Evolutionary conservation across 106 monocot genomes (phyloP).

Genomic region (Dendrobium huoshanense): DNA sequence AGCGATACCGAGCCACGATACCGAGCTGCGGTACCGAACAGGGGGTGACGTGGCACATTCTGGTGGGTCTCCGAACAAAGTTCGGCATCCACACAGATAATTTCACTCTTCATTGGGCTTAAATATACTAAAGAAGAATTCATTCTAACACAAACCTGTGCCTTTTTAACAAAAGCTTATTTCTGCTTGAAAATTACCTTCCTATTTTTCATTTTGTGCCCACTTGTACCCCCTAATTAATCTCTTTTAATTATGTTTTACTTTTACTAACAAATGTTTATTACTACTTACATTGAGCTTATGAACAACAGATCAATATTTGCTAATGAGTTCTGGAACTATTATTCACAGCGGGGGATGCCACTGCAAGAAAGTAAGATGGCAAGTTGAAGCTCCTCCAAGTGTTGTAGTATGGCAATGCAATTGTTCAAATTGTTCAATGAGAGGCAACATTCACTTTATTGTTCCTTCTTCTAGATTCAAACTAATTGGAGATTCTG

Average conservation of each 20-base stretch:
- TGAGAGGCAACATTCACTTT: slow-evolving; percentile 84
- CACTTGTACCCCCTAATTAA: too few relatives aligned
- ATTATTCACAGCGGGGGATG: slow-evolving; percentile 75
- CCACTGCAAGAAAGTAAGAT: slow-evolving; percentile 72
- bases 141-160: too few relatives aligned
- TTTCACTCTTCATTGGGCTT: too few relatives aligned
- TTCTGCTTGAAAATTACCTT: too few relatives aligned
- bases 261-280: background rate
- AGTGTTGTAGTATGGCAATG: slow-evolving; percentile 74
- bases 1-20: too few relatives aligned
- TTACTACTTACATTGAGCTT: background rate
- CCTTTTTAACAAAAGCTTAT: too few relatives aligned
- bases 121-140: too few relatives aligned
- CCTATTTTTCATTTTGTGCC: too few relatives aligned
- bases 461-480: slow-evolving; percentile 70
- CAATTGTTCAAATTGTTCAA: slow-evolving; percentile 84
- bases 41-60: too few relatives aligned
- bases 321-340: slow-evolving; percentile 16
- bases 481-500: slow-evolving; percentile 55
- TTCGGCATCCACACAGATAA: too few relatives aligned
- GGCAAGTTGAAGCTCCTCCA: slow-evolving; percentile 66
- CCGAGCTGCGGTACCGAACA: too few relatives aligned
- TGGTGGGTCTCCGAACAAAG: too few relatives aligned
- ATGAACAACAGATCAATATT: background rate
- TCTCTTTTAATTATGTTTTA: background rate